phyloP scores from a whole-genome alignment of 805 yeast genomes.

The Zygosaccharomyces siamensis region DNA sequence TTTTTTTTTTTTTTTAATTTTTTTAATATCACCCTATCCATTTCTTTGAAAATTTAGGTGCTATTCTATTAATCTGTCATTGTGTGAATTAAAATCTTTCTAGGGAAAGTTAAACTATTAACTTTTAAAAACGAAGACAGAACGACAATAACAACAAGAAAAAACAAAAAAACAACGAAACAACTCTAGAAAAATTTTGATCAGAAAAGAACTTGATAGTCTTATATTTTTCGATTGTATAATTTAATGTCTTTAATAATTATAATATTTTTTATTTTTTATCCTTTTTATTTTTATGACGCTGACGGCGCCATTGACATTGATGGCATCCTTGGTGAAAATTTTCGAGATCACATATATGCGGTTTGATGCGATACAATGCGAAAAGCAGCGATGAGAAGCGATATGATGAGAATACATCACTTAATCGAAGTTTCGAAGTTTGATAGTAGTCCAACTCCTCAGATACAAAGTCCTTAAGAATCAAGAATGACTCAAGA shows the following conservation, averaged over 20 bases:
- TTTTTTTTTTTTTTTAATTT: not conserved
- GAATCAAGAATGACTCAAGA: slow-evolving; percentile 7
- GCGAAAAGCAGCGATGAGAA: slow-evolving; percentile 20
- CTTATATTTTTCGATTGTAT: slow-evolving; percentile 1
- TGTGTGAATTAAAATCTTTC: not conserved
- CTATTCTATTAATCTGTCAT: not conserved
- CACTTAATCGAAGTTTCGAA: too few species aligned
- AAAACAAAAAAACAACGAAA: not conserved
- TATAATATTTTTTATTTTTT: not conserved
- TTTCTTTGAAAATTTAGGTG: not conserved
- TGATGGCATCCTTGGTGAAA: slow-evolving; percentile 5
- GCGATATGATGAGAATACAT: not conserved
- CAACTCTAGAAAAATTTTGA: not conserved
- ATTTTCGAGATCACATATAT: slow-evolving; percentile 5
- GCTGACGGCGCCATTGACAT: not conserved
- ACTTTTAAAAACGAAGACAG: not conserved
- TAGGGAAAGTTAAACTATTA: not conserved
- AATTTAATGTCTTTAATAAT: slow-evolving; percentile 4
- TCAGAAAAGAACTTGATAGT: not conserved
- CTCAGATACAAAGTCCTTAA: not conserved
- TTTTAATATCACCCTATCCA: too few species aligned
- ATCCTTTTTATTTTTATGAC: slow-evolving; percentile 1
- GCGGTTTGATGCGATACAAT: slow-evolving; percentile 11
- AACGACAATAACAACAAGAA: too few species aligned
- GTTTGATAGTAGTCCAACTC: not conserved